phyloP scores from a whole-genome alignment of 805 yeast species.

The Tetrapisispora pingtungensis region DNA sequence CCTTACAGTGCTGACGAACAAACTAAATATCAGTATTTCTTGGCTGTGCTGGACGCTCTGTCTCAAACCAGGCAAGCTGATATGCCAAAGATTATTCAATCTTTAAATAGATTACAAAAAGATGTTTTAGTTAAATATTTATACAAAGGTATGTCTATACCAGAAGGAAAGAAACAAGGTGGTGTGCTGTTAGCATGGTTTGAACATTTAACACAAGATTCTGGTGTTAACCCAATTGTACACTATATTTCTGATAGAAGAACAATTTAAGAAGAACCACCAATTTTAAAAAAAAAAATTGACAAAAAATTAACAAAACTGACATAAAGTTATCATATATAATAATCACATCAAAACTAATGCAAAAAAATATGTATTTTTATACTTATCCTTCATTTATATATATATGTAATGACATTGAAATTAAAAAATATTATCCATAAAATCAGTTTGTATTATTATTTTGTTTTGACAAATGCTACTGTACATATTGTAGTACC shows the following conservation, averaged over 20 bases:
- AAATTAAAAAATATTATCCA: neutral
- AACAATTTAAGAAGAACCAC: constrained; percentile 40
- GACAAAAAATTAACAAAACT: too few relatives aligned
- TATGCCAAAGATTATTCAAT: constrained; percentile 48
- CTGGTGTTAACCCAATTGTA: constrained; percentile 84
- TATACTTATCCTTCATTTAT: neutral
- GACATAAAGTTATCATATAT: neutral
- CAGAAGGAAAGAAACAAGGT: constrained; percentile 75
- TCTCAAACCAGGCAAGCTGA: constrained; percentile 59
- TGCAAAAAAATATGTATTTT: constrained; percentile 1
- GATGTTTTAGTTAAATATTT: constrained; percentile 74
- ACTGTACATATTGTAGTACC: constrained; percentile 85
- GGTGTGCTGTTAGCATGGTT: constrained; percentile 84
- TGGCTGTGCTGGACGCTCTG: constrained; percentile 60
- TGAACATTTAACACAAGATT: constrained; percentile 72
- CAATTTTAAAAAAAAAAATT: neutral
- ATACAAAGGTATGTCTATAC: constrained; percentile 73
- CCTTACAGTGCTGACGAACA: constrained; percentile 70
- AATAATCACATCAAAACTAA: neutral
- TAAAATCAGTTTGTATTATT: neutral
- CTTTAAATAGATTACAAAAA: constrained; percentile 53
- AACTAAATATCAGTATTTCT: constrained; percentile 36
- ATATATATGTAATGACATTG: constrained; percentile 1
- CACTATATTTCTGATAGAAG: constrained; percentile 81
- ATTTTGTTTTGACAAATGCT: constrained; percentile 47